Base-by-base conservation (phyloP, 1,284 basidiomycete genomes). In the Cutaneotrichosporon sp. region DNA sequence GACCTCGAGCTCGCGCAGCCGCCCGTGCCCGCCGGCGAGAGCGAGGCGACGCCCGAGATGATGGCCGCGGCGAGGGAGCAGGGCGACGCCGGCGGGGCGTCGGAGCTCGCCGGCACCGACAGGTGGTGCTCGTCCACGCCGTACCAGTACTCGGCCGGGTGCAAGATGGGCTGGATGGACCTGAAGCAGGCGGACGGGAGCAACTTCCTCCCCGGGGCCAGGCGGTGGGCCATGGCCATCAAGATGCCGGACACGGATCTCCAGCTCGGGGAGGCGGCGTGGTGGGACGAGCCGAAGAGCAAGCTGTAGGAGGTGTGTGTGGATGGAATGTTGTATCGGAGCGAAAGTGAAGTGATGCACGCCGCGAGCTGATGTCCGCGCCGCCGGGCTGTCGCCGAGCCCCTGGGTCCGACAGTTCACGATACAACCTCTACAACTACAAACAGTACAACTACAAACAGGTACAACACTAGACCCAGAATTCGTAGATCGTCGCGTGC, bases 1-100 rank as follows among this genome's bases (percentile, higher is more conserved):
- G 45, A 59, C 36, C 34, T 59, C 9, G 46, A 34, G n/a, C 22
- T 36, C n/a, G 52, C 47, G 24, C 58, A 59, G 52, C 58, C 58
- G 33, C 58, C 58, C 3, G 22, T 59, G 7, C 58, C 58, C 1
- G 52, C 34, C 1, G 52, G 52, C 4, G 14, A 18, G 7, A 38
- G 16, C 3, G 38, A 42, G 9, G 7, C 18, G 3, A 42, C 38
- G 9, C 38, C 38, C 18, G 38, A 18, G 7, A 42, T 42, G 18
- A 16, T 42, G 1, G 38, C 16, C 18, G 38, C 38, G 3, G 38
- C 38, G 16, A 18, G 18, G 5, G 18, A 18, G 18, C 20, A 38
- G 20, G 33, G 18, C 20, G 46, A 34, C 3, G 36, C n/a, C n/a
- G n/a, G 24, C 25, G 34, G n/a, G 3, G n/a, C 47, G 5, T 25